These are phyloP conservation scores for Sporothrix humicola DNA, from an alignment of 2,329 filamentous ascomycete genomes.

Conservation along the genomic window DNA sequence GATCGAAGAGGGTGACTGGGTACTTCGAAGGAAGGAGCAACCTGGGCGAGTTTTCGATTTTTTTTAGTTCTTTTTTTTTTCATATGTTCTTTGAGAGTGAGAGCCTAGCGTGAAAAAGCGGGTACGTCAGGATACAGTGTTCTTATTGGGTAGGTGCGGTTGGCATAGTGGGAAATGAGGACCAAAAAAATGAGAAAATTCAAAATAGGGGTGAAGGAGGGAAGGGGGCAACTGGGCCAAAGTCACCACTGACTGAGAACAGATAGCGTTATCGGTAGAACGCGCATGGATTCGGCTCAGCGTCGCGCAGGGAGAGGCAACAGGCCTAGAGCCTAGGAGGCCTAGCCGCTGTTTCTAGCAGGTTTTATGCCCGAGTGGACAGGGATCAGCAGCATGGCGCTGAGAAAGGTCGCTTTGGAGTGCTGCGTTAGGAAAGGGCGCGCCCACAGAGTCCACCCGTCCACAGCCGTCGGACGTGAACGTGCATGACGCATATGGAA, in stretches of 20 bases:
- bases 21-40: conserved; percentile 10
- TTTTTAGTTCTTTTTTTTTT: conserved; percentile 10
- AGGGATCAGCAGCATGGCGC: conserved; percentile 20
- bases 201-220: conserved; percentile 32
- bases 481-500: neutral
- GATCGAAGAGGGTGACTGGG: too few species aligned
- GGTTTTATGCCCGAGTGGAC: conserved; percentile 9
- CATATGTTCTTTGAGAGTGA: conserved; percentile 21
- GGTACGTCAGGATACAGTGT: neutral
- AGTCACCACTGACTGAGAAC: neutral
- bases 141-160: conserved; percentile 35
- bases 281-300: conserved; percentile 23
- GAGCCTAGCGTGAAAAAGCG: conserved; percentile 31
- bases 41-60: neutral
- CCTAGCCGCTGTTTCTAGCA: conserved; percentile 33
- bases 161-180: conserved; percentile 31
- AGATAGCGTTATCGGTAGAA: conserved; percentile 30
- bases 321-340: conserved; percentile 33
- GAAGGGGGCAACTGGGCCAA: neutral
- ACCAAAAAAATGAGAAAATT: conserved; percentile 10
- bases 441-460: too few species aligned
- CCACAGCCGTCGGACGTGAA: too few species aligned
- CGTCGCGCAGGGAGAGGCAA: conserved; percentile 24
- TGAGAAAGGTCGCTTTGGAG: conserved; percentile 7
- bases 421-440: conserved; percentile 10